Base-by-base conservation (phyloP, 2,329 filamentous ascomycete genomes). In the Tolypocladium ovalisporum region DNA sequence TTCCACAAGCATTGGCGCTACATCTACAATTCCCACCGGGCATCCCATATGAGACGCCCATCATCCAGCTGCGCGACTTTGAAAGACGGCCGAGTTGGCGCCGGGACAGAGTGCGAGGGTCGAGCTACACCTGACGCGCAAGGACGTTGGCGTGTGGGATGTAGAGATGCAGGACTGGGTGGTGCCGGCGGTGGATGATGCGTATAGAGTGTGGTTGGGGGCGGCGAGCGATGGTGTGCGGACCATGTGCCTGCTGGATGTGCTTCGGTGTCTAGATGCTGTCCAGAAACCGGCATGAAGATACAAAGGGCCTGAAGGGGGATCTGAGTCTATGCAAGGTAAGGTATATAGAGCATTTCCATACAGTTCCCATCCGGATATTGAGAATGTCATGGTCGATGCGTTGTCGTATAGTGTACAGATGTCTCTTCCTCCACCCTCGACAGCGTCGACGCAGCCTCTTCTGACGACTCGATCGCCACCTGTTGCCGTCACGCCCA, bases 101-200 rank as follows among this genome's bases (percentile, higher is more conserved):
- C 75, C 78, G 0, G 83, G 82, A 0, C 75, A 83, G 65, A 78
- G 70, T 4, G 70, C 71, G 57, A 77, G 71, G 0, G 79, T 90
- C 0, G 75, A 76, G 24, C 76, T 90, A 63, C 71, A 74, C 0
- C 63, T 90, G 57, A 88, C 80, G 8, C 79, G 88, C 57, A 82
- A 86, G 64, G 88, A 90, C 66, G 57, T 90, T 57, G 89, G 87
- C 62, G 86, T 88, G 52, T 90, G 88, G 88, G 86, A 88, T 66
- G 79, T 83, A 0, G 70, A 74, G 7, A 67, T 73, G 44, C 86
- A 89, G 72, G 89, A 90, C 62, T 91, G 88, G 88, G 77, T 83
- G 1, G 68, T 79, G 10, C 74, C 73, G 6, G 64, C 60, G 1
- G 65, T 71, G 1, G 65, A 71, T 36, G 73, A 73, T 2, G 62